These are phyloP conservation scores for Ophiostoma montium DNA, from an alignment of 2,329 filamentous ascomycete genomes.

Conservation along the genomic window DNA sequence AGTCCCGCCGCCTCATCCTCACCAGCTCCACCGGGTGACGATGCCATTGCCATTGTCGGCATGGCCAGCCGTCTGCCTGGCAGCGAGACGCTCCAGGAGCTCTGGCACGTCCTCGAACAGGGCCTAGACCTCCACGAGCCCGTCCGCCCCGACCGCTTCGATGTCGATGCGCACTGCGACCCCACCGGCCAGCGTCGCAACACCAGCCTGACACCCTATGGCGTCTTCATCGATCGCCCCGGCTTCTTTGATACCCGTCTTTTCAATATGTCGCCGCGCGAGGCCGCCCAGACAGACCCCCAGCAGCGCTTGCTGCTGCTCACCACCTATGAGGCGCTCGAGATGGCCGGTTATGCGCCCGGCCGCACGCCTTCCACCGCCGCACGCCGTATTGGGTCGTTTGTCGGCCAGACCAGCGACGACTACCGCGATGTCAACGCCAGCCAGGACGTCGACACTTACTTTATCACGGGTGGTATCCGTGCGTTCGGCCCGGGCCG, in stretches of 20 bases:
- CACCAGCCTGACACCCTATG: slow-evolving; percentile 62
- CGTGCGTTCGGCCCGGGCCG: slow-evolving; percentile 35
- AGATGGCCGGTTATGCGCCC: slow-evolving; percentile 65
- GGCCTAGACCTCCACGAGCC: slow-evolving; percentile 60
- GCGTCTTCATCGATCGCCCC: slow-evolving; percentile 63
- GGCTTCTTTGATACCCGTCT: slow-evolving; percentile 67
- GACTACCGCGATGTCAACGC: slow-evolving; percentile 67
- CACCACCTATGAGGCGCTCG: slow-evolving; percentile 68
- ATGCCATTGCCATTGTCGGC: slow-evolving; percentile 54
- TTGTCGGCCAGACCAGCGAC: slow-evolving; percentile 62
- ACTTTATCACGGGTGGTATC: slow-evolving; percentile 31
- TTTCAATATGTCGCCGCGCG: slow-evolving; percentile 75
- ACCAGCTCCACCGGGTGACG: background rate
- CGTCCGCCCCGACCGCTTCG: slow-evolving; percentile 58
- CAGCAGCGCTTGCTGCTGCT: slow-evolving; percentile 65
- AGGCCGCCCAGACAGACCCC: slow-evolving; percentile 62
- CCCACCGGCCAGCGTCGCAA: slow-evolving; percentile 59
- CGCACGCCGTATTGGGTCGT: slow-evolving; percentile 49
- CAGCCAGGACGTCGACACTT: slow-evolving; percentile 52
- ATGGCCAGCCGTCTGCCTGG: slow-evolving; percentile 67
- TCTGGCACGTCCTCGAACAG: slow-evolving; percentile 63
- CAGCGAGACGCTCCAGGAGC: slow-evolving; percentile 53
- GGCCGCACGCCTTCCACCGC: slow-evolving; percentile 60
- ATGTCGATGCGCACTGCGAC: slow-evolving; percentile 56
- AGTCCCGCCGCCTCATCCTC: slow-evolving; percentile 38